Evolutionary conservation across 2,329 filamentous ascomycete species (phyloP).

Genomic region (Thermomyces lanuginosus): DNA sequence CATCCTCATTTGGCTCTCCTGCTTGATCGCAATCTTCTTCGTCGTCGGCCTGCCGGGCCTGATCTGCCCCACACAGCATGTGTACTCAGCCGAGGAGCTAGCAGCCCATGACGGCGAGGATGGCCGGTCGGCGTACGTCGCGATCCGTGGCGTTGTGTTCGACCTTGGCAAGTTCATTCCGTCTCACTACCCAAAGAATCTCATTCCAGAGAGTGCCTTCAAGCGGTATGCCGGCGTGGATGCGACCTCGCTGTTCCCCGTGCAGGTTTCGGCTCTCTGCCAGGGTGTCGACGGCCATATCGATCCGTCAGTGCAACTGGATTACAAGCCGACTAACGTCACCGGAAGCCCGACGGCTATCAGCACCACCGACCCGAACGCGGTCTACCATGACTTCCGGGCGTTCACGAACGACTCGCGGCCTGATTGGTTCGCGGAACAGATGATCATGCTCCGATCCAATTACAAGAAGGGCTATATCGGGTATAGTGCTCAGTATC

Average conservation of each 20-base stretch:
- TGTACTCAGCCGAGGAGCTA: slow-evolving; percentile 67
- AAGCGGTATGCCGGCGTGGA: slow-evolving; percentile 75
- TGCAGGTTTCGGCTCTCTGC: slow-evolving; percentile 87
- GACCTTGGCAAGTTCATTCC: slow-evolving; percentile 59
- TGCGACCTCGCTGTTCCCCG: slow-evolving; percentile 74
- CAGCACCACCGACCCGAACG: slow-evolving; percentile 52
- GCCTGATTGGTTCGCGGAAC: slow-evolving; percentile 82
- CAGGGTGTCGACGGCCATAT: slow-evolving; percentile 52
- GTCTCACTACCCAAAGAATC: slow-evolving; percentile 57
- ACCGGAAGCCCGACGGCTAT: slow-evolving; percentile 50
- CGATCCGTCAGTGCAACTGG: slow-evolving; percentile 60
- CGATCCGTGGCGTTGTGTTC: slow-evolving; percentile 81
- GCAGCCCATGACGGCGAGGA: slow-evolving; percentile 56
- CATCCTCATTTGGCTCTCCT: slow-evolving; percentile 85
- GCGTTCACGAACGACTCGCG: slow-evolving; percentile 65
- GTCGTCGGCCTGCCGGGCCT: slow-evolving; percentile 73
- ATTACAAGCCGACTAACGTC: slow-evolving; percentile 65
- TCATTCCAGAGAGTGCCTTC: slow-evolving; percentile 44
- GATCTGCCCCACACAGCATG: slow-evolving; percentile 81
- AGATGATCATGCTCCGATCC: slow-evolving; percentile 60
- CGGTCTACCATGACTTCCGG: slow-evolving; percentile 84
- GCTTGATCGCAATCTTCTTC: slow-evolving; percentile 65
- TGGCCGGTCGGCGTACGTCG: slow-evolving; percentile 48
- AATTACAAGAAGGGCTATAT: slow-evolving; percentile 76
- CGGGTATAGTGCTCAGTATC: slow-evolving; percentile 64